Evolutionary conservation across 176 grass and related monocot species (phyloP).

Genomic region (Tuctoria greenei): DNA sequence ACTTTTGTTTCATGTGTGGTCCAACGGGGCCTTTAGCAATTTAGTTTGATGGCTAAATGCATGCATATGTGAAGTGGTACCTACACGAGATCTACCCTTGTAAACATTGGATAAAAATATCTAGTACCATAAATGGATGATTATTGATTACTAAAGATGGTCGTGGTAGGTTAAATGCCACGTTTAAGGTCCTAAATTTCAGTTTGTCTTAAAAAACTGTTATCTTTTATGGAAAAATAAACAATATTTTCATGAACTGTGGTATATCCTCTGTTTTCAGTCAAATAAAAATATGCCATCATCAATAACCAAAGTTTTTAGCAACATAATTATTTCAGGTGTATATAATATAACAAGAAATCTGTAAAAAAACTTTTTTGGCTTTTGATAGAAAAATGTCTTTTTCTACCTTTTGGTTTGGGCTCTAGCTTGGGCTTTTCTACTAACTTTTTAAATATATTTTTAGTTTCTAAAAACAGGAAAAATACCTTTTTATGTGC

Average conservation of each 20-base stretch:
- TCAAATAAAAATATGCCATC: background rate
- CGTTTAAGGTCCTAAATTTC: background rate
- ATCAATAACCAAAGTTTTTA: background rate
- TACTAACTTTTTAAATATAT: no score
- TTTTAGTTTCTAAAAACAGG: no score
- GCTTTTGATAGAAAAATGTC: no score
- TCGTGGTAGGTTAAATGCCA: background rate
- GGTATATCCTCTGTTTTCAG: background rate
- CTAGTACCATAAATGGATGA: conserved; percentile 9
- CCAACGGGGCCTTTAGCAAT: background rate
- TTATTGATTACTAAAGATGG: background rate
- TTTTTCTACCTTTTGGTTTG: no score
- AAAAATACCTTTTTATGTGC: no score
- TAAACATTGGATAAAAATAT: background rate
- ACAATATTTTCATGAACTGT: background rate
- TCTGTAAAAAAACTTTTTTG: background rate
- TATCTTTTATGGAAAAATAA: background rate
- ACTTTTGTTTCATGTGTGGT: background rate
- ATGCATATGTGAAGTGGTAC: background rate
- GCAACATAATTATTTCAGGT: background rate
- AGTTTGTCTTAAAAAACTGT: no score
- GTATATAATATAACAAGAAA: background rate
- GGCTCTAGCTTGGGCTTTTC: no score
- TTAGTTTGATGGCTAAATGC: background rate
- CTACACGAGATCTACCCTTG: background rate